Evolutionary conservation across 2,329 filamentous ascomycete species (phyloP).

Genomic region (Mariannaea sp.): DNA sequence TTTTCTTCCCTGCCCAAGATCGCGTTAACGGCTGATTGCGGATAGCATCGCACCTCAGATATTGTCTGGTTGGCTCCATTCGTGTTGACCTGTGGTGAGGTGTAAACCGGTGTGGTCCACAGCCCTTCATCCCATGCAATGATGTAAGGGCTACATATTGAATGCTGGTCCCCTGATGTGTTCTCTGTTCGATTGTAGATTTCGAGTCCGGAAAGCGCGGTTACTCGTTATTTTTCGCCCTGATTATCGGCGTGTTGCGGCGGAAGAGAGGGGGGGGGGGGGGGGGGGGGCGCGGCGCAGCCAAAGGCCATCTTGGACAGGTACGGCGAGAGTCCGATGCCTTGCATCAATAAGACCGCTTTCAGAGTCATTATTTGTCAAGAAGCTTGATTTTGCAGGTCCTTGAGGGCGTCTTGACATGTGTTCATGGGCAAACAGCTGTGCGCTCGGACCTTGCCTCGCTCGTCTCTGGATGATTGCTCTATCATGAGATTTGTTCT

Average conservation of each 20-base stretch:
- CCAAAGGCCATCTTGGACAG: neutral
- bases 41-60: neutral
- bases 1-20: conserved; percentile 12
- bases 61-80: conserved; percentile 2
- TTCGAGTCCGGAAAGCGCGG: neutral
- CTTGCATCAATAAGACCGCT: conserved; percentile 4
- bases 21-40: neutral
- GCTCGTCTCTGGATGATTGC: conserved; percentile 5
- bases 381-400: neutral
- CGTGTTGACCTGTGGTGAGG: too few relatives aligned
- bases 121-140: too few relatives aligned
- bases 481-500: conserved; percentile 14
- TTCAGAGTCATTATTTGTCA: conserved; percentile 10
- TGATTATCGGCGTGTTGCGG: neutral
- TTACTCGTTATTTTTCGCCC: neutral
- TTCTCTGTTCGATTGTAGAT: neutral
- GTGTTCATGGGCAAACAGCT: conserved; percentile 3
- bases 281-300: too few relatives aligned
- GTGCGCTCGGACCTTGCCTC: conserved; percentile 10
- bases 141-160: too few relatives aligned
- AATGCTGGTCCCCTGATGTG: neutral
- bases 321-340: conserved; percentile 3
- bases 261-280: too few relatives aligned
- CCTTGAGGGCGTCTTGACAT: neutral
- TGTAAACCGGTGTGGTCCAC: too few relatives aligned